Evolutionary conservation across 2,329 filamentous ascomycete species (phyloP), one percentile per base, ranked within the genome.

Genomic region (Beauveria medogensis): DNA sequence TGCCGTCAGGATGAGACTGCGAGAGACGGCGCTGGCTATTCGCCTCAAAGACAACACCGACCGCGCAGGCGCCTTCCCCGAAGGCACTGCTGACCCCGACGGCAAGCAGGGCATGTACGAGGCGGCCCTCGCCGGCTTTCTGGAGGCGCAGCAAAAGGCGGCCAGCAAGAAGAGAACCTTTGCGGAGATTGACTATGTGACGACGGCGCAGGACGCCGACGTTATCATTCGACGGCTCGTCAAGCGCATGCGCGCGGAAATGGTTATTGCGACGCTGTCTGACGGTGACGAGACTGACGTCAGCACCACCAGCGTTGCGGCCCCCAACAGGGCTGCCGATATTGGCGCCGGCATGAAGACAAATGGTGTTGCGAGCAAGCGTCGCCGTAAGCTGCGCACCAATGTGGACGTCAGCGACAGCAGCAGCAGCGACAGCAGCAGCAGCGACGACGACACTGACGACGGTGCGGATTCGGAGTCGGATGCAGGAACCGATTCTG

Each of bases 1-100:
- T 43, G 84, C 83, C 63, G 86, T 86, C 6, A 85, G 91, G 59
- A 83, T 85, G 60, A 80, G 91, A 60, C 75, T 96, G 64, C 80
- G 80, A 44, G 81, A 90, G 67, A 78, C 82, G 60, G 90, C 90
- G 26, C 77, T 84, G 62, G 81, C 86, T 56, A 74, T 87, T 55
- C 79, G 86, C 65, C 76, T 80, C 59, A 78, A 80, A 66, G 81
- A 87, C 67, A 78, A 82, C 69, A 77, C 81, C 58, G 73, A 77
- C 50, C 79, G 78, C 28, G 67, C 71, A 26, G 73, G 72, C 34
- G 81, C 69, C 5, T 85, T 85, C 68, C 73, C 81, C 8, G 75
- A 77, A 44, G 74, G 78, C 41, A 80, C 78, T 64, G 74, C 78
- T 63, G 74, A 79, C 62, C 71, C 75, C 64, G 77, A 81, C 64